phyloP scores from a whole-genome alignment of 1,139 yeast species.

The Lodderomyces theae region DNA sequence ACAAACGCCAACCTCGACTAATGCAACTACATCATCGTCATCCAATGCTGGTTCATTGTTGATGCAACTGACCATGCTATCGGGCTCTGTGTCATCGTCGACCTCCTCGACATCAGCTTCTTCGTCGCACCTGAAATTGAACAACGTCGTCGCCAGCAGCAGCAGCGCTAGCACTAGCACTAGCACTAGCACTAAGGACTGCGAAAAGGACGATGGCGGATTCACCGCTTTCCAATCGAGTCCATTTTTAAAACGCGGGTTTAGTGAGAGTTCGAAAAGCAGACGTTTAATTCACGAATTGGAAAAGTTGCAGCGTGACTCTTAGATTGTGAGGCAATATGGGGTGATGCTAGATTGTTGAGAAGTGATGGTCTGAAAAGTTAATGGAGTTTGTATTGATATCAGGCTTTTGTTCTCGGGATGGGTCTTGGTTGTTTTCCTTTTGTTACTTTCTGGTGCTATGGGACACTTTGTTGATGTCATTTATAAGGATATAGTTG shows the following conservation, averaged over 20 bases:
- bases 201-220: neutral
- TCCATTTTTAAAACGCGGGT: conserved; percentile 10
- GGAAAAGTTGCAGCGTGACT: conserved; percentile 11
- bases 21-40: neutral
- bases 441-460: too few relatives aligned
- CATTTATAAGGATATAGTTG: too few relatives aligned
- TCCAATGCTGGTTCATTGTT: neutral
- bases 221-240: conserved; percentile 8
- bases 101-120: conserved; percentile 1
- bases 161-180: neutral
- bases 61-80: conserved; percentile 2
- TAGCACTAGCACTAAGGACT: too few relatives aligned
- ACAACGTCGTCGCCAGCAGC: conserved; percentile 14
- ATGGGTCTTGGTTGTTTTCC: too few relatives aligned
- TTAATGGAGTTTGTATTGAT: too few relatives aligned
- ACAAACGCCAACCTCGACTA: conserved; percentile 1
- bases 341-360: neutral
- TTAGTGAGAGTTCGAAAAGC: neutral
- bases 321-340: neutral
- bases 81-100: neutral
- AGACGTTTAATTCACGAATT: conserved; percentile 13
- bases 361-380: too few relatives aligned
- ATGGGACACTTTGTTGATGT: too few relatives aligned
- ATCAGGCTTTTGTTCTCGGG: too few relatives aligned
- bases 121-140: conserved; percentile 10